phyloP scores from a whole-genome alignment of 2,329 filamentous ascomycete genomes.

The Triangularia setosa region DNA sequence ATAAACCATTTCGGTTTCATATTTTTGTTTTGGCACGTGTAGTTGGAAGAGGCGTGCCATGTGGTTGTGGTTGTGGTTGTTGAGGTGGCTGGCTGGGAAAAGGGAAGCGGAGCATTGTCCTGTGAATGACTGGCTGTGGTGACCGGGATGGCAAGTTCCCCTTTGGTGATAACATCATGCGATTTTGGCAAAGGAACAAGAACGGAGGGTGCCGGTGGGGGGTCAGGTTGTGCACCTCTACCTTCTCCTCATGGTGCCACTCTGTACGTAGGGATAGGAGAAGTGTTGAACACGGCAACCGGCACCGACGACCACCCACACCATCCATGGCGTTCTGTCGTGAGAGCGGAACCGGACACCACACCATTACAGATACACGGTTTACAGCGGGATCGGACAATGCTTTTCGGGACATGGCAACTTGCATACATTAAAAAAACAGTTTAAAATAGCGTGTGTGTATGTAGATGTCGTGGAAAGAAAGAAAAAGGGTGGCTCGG shows the following conservation, averaged over 20 bases:
- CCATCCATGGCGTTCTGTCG: no score
- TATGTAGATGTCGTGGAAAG: neutral
- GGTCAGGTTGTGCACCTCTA: neutral
- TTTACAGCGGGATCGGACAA: neutral
- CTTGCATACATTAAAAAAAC: neutral
- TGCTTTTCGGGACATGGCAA: neutral
- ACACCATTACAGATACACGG: neutral
- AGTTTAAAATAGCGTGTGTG: no score
- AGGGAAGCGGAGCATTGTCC: neutral
- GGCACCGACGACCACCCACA: neutral
- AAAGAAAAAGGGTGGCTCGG: neutral
- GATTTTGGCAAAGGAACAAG: neutral
- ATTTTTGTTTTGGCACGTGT: neutral
- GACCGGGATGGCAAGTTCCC: neutral
- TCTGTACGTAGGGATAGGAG: neutral
- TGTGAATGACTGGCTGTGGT: neutral
- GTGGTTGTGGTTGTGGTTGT: neutral
- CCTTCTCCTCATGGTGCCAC: neutral
- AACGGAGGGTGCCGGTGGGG: neutral
- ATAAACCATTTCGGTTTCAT: neutral
- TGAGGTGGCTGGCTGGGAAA: neutral
- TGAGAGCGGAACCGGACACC: neutral
- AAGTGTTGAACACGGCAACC: neutral
- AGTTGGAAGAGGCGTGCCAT: neutral
- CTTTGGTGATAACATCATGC: neutral